phyloP scores from a whole-genome alignment of 2,329 filamentous ascomycete genomes.

The Fusarium nisikadoi region DNA sequence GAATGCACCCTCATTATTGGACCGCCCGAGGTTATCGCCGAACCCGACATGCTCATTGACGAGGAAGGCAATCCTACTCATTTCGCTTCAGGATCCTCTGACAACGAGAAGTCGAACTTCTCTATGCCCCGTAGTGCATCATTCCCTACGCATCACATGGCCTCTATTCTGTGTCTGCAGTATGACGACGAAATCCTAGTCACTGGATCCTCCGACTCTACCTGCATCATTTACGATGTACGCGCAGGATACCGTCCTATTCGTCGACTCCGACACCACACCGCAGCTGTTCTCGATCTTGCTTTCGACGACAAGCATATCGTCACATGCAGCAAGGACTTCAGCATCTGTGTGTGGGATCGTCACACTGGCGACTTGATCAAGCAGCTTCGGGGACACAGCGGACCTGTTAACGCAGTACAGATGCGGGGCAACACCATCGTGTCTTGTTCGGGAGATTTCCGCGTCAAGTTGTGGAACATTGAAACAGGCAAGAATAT shows the following conservation, averaged over 20 bases:
- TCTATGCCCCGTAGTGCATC: constrained; percentile 66
- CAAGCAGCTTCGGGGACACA: constrained; percentile 84
- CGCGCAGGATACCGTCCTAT: constrained; percentile 82
- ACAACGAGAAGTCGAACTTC: constrained; percentile 57
- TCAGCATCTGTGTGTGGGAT: constrained; percentile 94
- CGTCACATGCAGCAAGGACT: constrained; percentile 96
- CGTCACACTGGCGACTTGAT: constrained; percentile 79
- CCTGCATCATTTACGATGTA: constrained; percentile 91
- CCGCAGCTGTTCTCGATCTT: constrained; percentile 90
- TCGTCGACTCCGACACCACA: constrained; percentile 80
- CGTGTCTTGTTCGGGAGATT: constrained; percentile 93
- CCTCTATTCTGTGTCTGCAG: constrained; percentile 93
- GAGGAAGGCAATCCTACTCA: constrained; percentile 63
- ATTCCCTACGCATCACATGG: constrained; percentile 79
- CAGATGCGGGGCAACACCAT: constrained; percentile 93
- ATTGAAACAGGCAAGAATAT: constrained; percentile 88
- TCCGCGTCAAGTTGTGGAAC: constrained; percentile 94
- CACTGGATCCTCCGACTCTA: constrained; percentile 92
- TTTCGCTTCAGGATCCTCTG: constrained; percentile 64
- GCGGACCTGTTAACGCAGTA: constrained; percentile 94
- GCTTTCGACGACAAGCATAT: constrained; percentile 94
- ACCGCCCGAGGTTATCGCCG: constrained; percentile 71
- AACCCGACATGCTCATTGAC: constrained; percentile 62
- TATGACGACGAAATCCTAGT: constrained; percentile 94
- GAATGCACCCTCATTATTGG: constrained; percentile 89